Conservation (phyloP, 306 rosid species). For the Malus domestica region DNA sequence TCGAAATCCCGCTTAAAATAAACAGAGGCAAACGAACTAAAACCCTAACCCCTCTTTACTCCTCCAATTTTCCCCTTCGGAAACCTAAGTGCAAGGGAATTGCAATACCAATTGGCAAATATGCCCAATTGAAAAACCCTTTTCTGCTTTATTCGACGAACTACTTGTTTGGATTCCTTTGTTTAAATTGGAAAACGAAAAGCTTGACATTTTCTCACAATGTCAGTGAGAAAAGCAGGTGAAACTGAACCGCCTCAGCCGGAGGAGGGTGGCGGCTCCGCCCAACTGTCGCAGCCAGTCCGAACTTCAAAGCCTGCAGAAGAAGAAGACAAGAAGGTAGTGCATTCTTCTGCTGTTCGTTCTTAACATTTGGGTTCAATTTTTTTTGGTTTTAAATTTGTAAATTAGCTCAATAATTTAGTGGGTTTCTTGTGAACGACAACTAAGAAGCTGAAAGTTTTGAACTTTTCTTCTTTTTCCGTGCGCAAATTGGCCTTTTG, state of each 20-base stretch:
- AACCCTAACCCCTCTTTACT: conserved; percentile 4
- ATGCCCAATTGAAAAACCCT: conserved; percentile 19
- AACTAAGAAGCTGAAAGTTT: not conserved
- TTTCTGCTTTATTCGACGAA: not conserved
- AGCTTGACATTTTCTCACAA: conserved; percentile 29
- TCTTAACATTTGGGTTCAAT: not conserved
- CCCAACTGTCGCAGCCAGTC: conserved; percentile 52
- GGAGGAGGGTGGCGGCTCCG: conserved; percentile 60
- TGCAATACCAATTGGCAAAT: not conserved
- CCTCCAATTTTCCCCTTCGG: not conserved
- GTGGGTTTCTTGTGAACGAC: not conserved
- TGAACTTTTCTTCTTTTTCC: not conserved
- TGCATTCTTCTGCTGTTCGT: not conserved
- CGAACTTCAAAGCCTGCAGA: conserved; percentile 56
- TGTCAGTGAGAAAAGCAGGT: conserved; percentile 47
- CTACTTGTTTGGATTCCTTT: not conserved
- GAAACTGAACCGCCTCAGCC: conserved; percentile 35
- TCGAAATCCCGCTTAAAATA: not conserved
- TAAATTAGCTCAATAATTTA: not conserved
- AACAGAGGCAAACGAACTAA: not conserved
- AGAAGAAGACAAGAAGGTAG: conserved; percentile 61
- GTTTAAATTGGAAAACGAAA: not conserved
- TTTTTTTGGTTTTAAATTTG: not conserved
- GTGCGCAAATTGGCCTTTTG: not conserved
- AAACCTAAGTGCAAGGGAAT: not conserved